Evolutionary conservation across 768 basidiomycete species (phyloP), one percentile per base, ranked within the genome.

Genomic region (Russula earlei): DNA sequence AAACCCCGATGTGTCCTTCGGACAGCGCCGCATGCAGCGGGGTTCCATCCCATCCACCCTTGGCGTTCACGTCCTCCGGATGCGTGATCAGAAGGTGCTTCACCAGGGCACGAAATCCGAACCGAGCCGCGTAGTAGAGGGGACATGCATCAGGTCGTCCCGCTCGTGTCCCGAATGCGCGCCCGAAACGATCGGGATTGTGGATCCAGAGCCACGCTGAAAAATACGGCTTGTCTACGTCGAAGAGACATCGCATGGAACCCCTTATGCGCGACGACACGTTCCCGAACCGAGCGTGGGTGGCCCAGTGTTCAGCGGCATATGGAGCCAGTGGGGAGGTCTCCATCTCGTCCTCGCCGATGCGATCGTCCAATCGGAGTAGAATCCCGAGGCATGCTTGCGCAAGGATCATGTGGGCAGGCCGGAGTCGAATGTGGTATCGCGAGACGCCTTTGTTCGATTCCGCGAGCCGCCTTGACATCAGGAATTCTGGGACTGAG

Each of bases 201-300:
- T 36, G 14, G 15, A 36, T 15, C 10, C 11, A 15, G 34, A 36
- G 34, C 34, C 34, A 36, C 8, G 34, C 34, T 4, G 34, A 9
- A 14, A 36, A 36, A 36, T 14, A 36, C 10, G 34, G 34, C 15
- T 63, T 85, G 10, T 84, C 83, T 62, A 68, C 55, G 9, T 85
- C 75, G 71, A 85, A 85, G 63, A 36, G 10, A 14, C 15, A 11
- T 14, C 14, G 12, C 34, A 36, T 36, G 11, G 12, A 9, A 4
- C 15, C 34, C 12, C 12, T 2, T 8, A 36, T 2, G 11, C 15
- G 15, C 12, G 34, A 36, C 7, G 34, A 36, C 15, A 36, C 29
- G 7, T 36, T 36, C 34, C 34, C 34, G 11, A 36, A 36, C 20
- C 11, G 33, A 5, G 31, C 46, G 17, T 48, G 46, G 1, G 5